Base-by-base conservation (phyloP, 768 basidiomycete genomes). In the Collybiopsis luxurians region DNA sequence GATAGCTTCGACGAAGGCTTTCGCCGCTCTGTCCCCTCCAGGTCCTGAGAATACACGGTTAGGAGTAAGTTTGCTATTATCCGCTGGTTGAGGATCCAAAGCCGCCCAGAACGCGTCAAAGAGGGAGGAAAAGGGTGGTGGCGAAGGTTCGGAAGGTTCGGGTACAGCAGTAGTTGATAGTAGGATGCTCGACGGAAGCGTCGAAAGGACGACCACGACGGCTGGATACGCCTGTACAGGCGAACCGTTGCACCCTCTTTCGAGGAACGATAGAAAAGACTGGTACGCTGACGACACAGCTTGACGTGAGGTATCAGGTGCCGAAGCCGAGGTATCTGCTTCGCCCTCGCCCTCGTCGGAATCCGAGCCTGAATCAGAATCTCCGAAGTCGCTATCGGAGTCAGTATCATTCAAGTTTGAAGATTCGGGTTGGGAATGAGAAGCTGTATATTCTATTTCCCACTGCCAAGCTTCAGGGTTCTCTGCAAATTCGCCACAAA, bases 101-200 rank as follows among this genome's bases (percentile, higher is more conserved):
- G 91, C 93, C 15, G 85, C 81, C 93, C 95, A 97, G 63, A 98
- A 85, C 0, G 91, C 83, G 0, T 76, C 71, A 66, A 93, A 90
- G 42, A 96, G 72, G 27, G 78, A 75, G 2, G 73, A 61, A 2
- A 87, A 66, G 50, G 67, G 72, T 42, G 67, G 65, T 56, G 51
- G 38, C 15, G 60, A 54, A 34, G 63, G 55, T 10, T 13, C 67
- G 66, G 34, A 74, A 63, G 34, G 71, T 71, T 69, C 76, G 48
- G 12, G 24, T 10, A 9, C 54, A 27, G 27, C 28, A 19, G 51
- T 30, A 39, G 38, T 21, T 26, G 34, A 55, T 11, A 38, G 34
- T n/a, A 36, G 51, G 31, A n/a, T 19, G 17, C n/a, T 47, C n/a
- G 78, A 68, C 0, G 93, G 90, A 12, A 98, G 81, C 0, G 92